phyloP scores from a whole-genome alignment of 2,329 filamentous ascomycete genomes.

The Achaetomium macrosporum region DNA sequence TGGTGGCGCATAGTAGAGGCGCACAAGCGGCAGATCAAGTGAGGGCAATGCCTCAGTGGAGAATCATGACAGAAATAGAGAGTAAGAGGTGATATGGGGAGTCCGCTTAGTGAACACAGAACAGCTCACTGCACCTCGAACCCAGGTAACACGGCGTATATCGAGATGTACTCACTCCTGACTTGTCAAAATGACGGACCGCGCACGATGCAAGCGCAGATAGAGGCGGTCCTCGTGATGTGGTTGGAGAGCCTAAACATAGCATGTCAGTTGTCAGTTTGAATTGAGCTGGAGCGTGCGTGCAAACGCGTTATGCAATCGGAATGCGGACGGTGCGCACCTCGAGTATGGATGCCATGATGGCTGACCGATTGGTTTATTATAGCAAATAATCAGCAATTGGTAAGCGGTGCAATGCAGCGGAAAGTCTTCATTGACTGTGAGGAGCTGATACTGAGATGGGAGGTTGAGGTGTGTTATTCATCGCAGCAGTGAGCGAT shows the following conservation, averaged over 20 bases:
- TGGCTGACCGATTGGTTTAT: constrained; percentile 5
- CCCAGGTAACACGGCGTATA: background rate
- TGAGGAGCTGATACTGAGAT: background rate
- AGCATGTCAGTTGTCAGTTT: background rate
- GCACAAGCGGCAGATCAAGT: too few species aligned
- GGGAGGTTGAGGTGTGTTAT: background rate
- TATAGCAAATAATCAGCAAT: too few species aligned
- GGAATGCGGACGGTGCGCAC: constrained; percentile 14
- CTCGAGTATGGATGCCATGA: constrained; percentile 25
- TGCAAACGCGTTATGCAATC: too few species aligned
- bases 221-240: constrained; percentile 68
- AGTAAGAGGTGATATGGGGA: background rate
- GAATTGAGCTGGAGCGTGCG: too few species aligned
- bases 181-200: constrained; percentile 73
- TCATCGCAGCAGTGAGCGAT: too few species aligned
- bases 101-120: too few species aligned
- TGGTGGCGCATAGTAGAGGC: too few species aligned
- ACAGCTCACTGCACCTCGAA: too few species aligned
- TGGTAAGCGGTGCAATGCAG: too few species aligned
- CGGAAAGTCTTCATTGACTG: too few species aligned
- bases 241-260: constrained; percentile 29
- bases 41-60: too few species aligned
- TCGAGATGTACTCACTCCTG: constrained; percentile 53
- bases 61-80: too few species aligned
- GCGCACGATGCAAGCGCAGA: constrained; percentile 75